phyloP scores from a whole-genome alignment of 192 early-diverging fungal species.

The Entomortierella beljakovae region DNA sequence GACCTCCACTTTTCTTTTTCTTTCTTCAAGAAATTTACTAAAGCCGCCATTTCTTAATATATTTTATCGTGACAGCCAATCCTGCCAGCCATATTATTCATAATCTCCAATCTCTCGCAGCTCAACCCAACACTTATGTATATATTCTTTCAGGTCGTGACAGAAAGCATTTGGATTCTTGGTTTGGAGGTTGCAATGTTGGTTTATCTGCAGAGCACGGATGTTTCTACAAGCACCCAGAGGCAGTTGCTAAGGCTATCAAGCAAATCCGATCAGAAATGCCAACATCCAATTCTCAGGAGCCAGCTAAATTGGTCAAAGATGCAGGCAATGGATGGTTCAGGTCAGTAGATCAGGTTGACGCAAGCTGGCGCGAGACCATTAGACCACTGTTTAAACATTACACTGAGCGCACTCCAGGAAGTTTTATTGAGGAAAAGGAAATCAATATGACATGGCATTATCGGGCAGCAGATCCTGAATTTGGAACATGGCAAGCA shows the following conservation, averaged over 20 bases:
- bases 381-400: slow-evolving; percentile 97
- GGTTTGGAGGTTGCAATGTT: slow-evolving; percentile 90
- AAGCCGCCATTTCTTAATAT: background rate
- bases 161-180: slow-evolving; percentile 87
- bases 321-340: slow-evolving; percentile 83
- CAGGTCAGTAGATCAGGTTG: slow-evolving; percentile 88
- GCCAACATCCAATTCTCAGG: slow-evolving; percentile 53
- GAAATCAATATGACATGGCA: slow-evolving; percentile 99
- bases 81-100: slow-evolving; percentile 82
- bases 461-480: slow-evolving; percentile 88
- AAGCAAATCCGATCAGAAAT: slow-evolving; percentile 55
- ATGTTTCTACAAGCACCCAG: slow-evolving; percentile 96
- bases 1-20: too few relatives aligned
- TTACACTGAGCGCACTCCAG: slow-evolving; percentile 97
- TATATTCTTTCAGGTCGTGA: slow-evolving; percentile 97
- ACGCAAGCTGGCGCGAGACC: slow-evolving; percentile 92
- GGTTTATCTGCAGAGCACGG: slow-evolving; percentile 98
- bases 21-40: background rate
- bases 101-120: slow-evolving; percentile 74
- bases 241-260: slow-evolving; percentile 65
- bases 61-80: slow-evolving; percentile 65
- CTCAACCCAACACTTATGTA: slow-evolving; percentile 88
- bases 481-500: slow-evolving; percentile 98
- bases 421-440: slow-evolving; percentile 98
- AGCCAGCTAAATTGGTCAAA: slow-evolving; percentile 63